A percentile compares a stretch with the other conserved stretches of the same genome.
These are phyloP conservation scores for Lablab purpureus DNA, from an alignment of 306 rosid genomes.

Conservation along the genomic window DNA sequence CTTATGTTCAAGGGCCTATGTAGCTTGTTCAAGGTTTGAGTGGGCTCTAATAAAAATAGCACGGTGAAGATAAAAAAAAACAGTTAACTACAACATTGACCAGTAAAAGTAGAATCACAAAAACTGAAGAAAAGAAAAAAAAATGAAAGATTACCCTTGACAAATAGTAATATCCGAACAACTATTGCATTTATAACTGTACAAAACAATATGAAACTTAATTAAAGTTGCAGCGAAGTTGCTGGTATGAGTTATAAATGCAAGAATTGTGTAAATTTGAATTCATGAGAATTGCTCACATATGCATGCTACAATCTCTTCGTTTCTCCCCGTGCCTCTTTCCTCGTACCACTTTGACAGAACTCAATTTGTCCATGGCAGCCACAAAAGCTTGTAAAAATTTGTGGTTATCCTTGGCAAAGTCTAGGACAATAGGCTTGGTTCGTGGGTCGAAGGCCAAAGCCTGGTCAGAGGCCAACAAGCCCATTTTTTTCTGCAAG, in stretches of 20 bases:
- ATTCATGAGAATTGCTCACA: background rate
- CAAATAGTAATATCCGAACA: constrained; percentile 9
- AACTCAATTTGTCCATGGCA: constrained; percentile 90
- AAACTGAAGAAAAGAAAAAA: background rate
- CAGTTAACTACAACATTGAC: background rate
- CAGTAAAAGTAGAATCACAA: background rate
- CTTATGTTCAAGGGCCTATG: no score
- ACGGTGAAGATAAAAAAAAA: background rate
- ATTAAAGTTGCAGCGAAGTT: constrained; percentile 3
- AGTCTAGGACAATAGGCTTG: constrained; percentile 58
- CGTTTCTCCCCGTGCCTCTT: constrained; percentile 77
- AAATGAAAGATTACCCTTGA: background rate
- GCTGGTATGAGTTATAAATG: constrained; percentile 38
- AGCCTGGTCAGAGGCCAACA: constrained; percentile 85
- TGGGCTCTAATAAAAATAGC: no score
- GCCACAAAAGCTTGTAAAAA: constrained; percentile 78
- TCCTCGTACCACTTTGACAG: constrained; percentile 72
- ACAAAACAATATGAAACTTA: constrained; percentile 17
- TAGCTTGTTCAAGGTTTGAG: no score
- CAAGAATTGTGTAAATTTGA: constrained; percentile 27
- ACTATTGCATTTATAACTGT: constrained; percentile 47
- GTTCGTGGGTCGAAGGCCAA: constrained; percentile 71
- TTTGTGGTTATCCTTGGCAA: constrained; percentile 72
- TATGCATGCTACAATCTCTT: constrained; percentile 65
- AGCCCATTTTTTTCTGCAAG: constrained; percentile 69